These are phyloP conservation scores for Capsella rubella DNA, from an alignment of 441 rosid species.

Conservation along the genomic window DNA sequence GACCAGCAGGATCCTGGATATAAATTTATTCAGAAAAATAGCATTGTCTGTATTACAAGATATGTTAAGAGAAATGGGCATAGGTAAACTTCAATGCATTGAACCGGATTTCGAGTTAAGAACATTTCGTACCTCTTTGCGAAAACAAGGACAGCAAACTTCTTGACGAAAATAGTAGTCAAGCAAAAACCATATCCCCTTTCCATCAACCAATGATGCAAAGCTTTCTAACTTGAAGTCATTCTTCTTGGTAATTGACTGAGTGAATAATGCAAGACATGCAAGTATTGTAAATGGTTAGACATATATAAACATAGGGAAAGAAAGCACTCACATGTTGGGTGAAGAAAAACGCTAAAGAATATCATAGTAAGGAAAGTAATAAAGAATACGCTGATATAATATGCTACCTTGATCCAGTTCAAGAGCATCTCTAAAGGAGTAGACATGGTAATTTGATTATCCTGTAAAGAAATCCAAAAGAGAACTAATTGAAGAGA, in stretches of 20 bases:
- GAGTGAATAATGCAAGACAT: constrained; percentile 43
- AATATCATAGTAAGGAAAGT: constrained; percentile 2
- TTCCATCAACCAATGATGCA: constrained; percentile 79
- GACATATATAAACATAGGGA: constrained; percentile 25
- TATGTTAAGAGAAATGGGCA: constrained; percentile 23
- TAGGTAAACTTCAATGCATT: constrained; percentile 6
- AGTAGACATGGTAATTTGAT: constrained; percentile 39
- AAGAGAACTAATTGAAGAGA: constrained; percentile 23
- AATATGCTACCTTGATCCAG: constrained; percentile 80
- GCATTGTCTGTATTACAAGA: not conserved
- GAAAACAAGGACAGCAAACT: constrained; percentile 66
- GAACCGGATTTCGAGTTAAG: constrained; percentile 21
- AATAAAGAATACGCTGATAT: not conserved
- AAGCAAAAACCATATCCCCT: constrained; percentile 95
- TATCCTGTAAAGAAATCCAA: constrained; percentile 51
- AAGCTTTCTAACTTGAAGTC: constrained; percentile 59
- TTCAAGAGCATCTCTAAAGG: constrained; percentile 70
- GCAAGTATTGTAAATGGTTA: constrained; percentile 28
- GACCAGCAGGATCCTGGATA: constrained; percentile 56
- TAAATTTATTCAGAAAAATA: constrained; percentile 34
- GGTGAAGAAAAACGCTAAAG: not conserved
- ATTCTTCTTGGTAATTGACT: constrained; percentile 74
- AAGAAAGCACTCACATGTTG: constrained; percentile 5
- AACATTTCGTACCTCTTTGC: constrained; percentile 51
- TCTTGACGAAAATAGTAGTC: constrained; percentile 89